Evolutionary conservation across 2,329 filamentous ascomycete genomes (phyloP).

Genomic region (Pezicula neosporulosa): DNA sequence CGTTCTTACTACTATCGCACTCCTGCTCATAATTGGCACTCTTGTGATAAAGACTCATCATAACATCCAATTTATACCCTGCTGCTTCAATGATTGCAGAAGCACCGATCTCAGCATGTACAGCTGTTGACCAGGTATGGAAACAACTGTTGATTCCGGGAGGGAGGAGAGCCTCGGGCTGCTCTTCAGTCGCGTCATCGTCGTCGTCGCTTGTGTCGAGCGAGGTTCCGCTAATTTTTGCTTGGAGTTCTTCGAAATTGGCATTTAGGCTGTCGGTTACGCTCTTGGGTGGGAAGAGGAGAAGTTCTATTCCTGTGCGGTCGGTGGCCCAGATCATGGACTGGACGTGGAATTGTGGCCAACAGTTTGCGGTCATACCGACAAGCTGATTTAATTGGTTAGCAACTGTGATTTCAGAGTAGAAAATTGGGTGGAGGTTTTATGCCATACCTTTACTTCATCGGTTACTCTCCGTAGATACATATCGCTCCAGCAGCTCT

Average conservation of each 20-base stretch:
- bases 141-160: conserved; percentile 24
- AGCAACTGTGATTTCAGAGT: neutral
- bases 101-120: conserved; percentile 19
- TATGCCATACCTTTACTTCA: conserved; percentile 19
- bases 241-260: conserved; percentile 6
- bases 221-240: neutral
- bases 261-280: conserved; percentile 7
- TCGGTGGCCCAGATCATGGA: conserved; percentile 29
- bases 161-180: conserved; percentile 1
- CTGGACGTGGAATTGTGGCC: conserved; percentile 22
- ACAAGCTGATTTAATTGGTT: conserved; percentile 20
- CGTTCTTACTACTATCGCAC: conserved; percentile 8
- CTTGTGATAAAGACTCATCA: conserved; percentile 22
- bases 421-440: neutral
- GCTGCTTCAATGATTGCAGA: conserved; percentile 17
- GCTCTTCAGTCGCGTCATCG: neutral
- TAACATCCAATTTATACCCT: conserved; percentile 21
- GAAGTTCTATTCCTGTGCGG: conserved; percentile 15
- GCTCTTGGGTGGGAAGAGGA: conserved; percentile 18
- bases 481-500: conserved; percentile 24
- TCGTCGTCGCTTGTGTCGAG: neutral
- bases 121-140: conserved; percentile 14
- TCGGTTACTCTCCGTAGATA: conserved; percentile 20
- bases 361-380: conserved; percentile 26
- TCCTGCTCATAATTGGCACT: conserved; percentile 9